These are phyloP conservation scores for Dictyophora rubrovolvata DNA, from an alignment of 768 basidiomycete species.

Conservation along the genomic window DNA sequence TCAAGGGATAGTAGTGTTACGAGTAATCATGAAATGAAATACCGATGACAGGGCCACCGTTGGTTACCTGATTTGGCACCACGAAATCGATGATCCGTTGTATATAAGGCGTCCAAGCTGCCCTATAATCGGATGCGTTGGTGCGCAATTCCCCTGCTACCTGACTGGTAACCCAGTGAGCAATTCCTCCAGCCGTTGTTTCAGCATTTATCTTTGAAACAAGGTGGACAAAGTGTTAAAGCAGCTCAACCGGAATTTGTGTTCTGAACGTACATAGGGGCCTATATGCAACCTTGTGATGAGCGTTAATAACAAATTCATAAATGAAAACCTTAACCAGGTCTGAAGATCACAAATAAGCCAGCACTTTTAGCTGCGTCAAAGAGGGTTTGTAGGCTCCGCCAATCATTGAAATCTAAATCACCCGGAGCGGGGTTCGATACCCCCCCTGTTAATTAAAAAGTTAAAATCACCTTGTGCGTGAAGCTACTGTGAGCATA, in stretches of 20 bases:
- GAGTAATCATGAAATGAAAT: not conserved
- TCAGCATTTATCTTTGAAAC: slow-evolving; percentile 61
- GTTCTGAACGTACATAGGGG: not conserved
- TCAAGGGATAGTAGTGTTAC: not conserved
- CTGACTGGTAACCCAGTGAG: slow-evolving; percentile 59
- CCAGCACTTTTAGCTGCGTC: slow-evolving; percentile 66
- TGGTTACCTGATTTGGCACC: slow-evolving; percentile 52
- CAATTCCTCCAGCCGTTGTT: slow-evolving; percentile 64
- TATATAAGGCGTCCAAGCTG: slow-evolving; percentile 65
- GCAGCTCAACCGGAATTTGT: too few relatives aligned
- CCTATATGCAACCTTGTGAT: not conserved
- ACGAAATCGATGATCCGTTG: slow-evolving; percentile 52
- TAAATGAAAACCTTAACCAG: slow-evolving; percentile 33
- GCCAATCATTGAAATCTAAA: slow-evolving; percentile 61
- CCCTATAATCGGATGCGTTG: slow-evolving; percentile 58
- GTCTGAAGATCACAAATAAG: slow-evolving; percentile 69
- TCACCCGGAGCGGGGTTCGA: slow-evolving; percentile 66
- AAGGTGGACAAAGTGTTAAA: not conserved
- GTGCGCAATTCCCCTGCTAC: slow-evolving; percentile 61
- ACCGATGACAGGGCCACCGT: slow-evolving; percentile 67
- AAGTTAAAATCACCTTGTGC: not conserved
- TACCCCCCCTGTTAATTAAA: slow-evolving; percentile 40
- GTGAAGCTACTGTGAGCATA: not conserved
- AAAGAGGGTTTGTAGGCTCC: slow-evolving; percentile 57
- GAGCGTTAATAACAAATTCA: not conserved